phyloP scores from a whole-genome alignment of 139 green algal species.

The Chlorella sorokiniana region DNA sequence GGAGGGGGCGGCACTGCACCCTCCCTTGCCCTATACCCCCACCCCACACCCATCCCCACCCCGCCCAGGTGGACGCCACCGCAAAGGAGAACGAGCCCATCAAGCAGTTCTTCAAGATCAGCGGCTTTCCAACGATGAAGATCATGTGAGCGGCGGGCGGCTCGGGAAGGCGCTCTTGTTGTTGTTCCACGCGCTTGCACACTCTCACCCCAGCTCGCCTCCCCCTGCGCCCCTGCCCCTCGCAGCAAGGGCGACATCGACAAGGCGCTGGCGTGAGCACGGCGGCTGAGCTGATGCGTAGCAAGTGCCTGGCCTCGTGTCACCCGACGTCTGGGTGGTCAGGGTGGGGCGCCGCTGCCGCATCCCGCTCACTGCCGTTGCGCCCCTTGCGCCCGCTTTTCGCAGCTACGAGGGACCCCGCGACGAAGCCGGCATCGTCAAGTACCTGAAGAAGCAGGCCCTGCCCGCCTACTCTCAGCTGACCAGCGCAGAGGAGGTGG shows the following conservation, averaged over 20 bases:
- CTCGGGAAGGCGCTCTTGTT: too few species aligned
- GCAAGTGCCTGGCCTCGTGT: not conserved
- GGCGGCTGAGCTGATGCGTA: not conserved
- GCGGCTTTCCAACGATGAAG: conserved; percentile 64
- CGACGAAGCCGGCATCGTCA: conserved; percentile 57
- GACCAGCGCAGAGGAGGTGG: conserved; percentile 16
- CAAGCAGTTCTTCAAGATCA: conserved; percentile 48
- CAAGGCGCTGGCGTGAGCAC: not conserved
- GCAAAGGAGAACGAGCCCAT: conserved; percentile 52
- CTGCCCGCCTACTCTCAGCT: conserved; percentile 19
- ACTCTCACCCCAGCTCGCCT: too few species aligned
- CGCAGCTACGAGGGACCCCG: conserved; percentile 58
- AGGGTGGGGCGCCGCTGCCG: too few species aligned
- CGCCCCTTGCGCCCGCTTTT: too few species aligned
- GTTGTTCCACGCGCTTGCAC: too few species aligned
- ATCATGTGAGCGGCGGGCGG: too few species aligned
- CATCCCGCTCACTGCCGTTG: too few species aligned
- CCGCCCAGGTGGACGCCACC: conserved; percentile 44
- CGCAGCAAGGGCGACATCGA: not conserved
- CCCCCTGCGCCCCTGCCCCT: too few species aligned
- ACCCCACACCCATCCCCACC: not conserved
- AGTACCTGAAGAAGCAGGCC: conserved; percentile 48
- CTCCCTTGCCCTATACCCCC: not conserved
- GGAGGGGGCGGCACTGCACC: not conserved
- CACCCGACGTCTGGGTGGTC: too few species aligned